Conservation (phyloP, 495 filamentous ascomycete species). For the Sphaerosporella brunnea region DNA sequence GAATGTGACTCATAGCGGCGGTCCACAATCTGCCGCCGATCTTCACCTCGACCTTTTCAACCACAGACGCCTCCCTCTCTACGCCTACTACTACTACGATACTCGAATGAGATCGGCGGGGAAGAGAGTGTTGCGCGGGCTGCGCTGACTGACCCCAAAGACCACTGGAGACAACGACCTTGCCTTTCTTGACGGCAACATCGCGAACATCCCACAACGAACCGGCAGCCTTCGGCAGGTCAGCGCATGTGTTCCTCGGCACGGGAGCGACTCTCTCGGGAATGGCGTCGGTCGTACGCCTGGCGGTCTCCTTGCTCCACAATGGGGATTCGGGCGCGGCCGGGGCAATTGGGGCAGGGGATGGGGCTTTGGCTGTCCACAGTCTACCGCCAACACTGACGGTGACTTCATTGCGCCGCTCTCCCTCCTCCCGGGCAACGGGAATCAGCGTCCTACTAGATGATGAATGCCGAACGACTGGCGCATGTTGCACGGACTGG, state of each 20-base stretch:
- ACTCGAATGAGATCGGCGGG: no score
- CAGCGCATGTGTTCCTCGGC: neutral
- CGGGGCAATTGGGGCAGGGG: neutral
- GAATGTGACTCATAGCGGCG: no score
- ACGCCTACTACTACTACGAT: no score
- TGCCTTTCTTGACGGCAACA: neutral
- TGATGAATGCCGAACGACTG: no score
- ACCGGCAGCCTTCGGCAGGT: neutral
- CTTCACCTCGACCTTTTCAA: neutral
- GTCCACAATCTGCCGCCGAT: neutral
- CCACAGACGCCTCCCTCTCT: neutral
- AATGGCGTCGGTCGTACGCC: neutral
- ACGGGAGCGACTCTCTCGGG: neutral
- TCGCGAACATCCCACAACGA: neutral
- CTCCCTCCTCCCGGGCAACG: neutral
- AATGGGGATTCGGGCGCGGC: neutral
- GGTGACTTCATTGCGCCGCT: neutral
- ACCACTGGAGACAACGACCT: neutral
- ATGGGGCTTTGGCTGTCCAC: neutral
- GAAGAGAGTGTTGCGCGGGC: neutral
- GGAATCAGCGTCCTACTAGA: no score
- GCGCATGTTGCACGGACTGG: no score
- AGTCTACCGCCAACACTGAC: conserved; percentile 1
- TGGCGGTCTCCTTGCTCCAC: neutral
- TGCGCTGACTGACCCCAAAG: neutral